Percentiles rank a stretch among this genome's conserved stretches.
phyloP scores from a whole-genome alignment of 2,329 filamentous ascomycete genomes.

The Alternaria viburni region DNA sequence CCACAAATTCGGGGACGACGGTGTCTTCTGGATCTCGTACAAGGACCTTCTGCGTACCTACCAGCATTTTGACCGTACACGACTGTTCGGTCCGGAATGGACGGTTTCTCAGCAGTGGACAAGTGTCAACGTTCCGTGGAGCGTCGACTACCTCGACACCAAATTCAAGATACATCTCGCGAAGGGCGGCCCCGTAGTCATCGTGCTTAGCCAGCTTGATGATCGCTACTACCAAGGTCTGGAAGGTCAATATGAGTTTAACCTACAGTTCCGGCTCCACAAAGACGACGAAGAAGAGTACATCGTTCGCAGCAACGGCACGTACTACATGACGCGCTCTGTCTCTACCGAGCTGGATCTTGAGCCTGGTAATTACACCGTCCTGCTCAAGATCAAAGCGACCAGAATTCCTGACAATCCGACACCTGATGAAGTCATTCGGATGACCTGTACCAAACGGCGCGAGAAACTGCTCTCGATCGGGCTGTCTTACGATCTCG shows the following conservation, averaged over 20 bases:
- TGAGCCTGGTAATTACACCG: conserved; percentile 74
- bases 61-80: conserved; percentile 65
- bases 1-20: conserved; percentile 79
- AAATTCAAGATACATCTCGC: conserved; percentile 63
- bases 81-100: conserved; percentile 67
- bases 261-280: conserved; percentile 65
- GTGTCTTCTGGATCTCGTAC: conserved; percentile 68
- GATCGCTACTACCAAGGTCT: conserved; percentile 66
- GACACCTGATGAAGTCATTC: conserved; percentile 71
- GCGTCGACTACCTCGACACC: conserved; percentile 65
- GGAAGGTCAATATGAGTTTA: conserved; percentile 63
- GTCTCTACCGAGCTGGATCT: conserved; percentile 79
- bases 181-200: conserved; percentile 60
- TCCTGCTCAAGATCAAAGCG: conserved; percentile 77
- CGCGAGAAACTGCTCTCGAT: conserved; percentile 77
- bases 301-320: conserved; percentile 62
- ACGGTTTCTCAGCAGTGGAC: conserved; percentile 67
- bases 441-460: conserved; percentile 64
- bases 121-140: conserved; percentile 65
- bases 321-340: conserved; percentile 71
- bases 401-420: conserved; percentile 59
- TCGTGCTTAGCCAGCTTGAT: conserved; percentile 66
- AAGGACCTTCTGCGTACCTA: conserved; percentile 64
- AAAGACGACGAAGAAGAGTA: conserved; percentile 67
- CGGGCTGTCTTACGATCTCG: conserved; percentile 73